These are phyloP conservation scores for Penicillium canariense DNA, from an alignment of 495 filamentous ascomycete genomes.

Conservation along the genomic window DNA sequence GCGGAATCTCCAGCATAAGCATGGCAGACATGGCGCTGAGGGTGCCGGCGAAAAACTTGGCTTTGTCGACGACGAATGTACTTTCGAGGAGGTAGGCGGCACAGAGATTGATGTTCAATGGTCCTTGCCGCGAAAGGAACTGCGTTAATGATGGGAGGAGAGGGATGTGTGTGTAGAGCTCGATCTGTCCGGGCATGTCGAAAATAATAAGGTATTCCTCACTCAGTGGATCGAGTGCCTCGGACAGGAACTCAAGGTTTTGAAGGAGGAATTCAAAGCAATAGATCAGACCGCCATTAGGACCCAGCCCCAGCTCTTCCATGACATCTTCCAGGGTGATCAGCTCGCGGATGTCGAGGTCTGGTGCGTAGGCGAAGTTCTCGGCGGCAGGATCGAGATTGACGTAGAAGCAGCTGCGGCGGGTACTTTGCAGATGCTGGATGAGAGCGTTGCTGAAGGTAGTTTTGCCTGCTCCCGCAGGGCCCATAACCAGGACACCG, in stretches of 20 bases:
- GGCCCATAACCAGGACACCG: constrained; percentile 91
- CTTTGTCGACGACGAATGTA: constrained; percentile 89
- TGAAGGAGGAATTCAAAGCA: constrained; percentile 94
- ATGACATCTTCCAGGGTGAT: constrained; percentile 97
- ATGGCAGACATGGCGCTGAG: constrained; percentile 97
- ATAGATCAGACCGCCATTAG: constrained; percentile 95
- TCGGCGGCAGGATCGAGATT: constrained; percentile 98
- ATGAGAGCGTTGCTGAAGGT: constrained; percentile 94
- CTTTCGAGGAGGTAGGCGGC: constrained; percentile 95
- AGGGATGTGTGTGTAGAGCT: constrained; percentile 96
- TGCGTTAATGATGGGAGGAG: constrained; percentile 82
- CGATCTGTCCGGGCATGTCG: constrained; percentile 98
- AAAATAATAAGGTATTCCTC: constrained; percentile 96
- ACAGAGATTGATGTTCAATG: constrained; percentile 83
- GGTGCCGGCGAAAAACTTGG: constrained; percentile 96
- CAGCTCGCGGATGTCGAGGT: constrained; percentile 94
- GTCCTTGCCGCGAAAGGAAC: constrained; percentile 75
- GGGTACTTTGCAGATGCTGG: constrained; percentile 83
- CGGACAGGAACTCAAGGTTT: constrained; percentile 92
- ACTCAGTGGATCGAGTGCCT: constrained; percentile 78
- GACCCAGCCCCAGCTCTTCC: constrained; percentile 91
- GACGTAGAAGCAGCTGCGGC: constrained; percentile 91
- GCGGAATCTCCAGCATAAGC: constrained; percentile 95
- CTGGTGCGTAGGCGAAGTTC: constrained; percentile 84
- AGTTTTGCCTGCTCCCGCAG: constrained; percentile 86